phyloP scores from a whole-genome alignment of 179 eudicot genomes.

The Gypsophila paniculata region DNA sequence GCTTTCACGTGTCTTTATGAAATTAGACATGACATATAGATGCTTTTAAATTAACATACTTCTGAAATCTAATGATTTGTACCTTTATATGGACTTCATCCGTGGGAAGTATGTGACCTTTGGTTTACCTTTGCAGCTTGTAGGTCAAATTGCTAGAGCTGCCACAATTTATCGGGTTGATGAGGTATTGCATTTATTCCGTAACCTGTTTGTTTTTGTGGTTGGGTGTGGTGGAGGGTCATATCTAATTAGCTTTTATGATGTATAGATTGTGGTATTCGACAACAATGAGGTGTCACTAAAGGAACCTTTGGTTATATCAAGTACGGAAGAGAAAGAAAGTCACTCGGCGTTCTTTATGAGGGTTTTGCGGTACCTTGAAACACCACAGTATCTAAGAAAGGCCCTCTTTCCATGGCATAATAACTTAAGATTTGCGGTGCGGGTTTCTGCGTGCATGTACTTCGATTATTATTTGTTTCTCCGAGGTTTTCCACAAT shows the following conservation, averaged over 20 bases:
- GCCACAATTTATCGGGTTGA: constrained; percentile 82
- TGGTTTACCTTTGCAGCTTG: constrained; percentile 48
- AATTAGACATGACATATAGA: too few species aligned
- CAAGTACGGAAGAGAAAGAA: constrained; percentile 49
- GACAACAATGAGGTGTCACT: constrained; percentile 46
- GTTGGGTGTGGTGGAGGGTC: neutral
- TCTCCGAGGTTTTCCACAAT: neutral
- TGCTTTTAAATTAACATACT: neutral
- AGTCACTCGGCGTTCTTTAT: constrained; percentile 79
- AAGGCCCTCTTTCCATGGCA: constrained; percentile 62
- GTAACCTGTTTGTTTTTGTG: neutral
- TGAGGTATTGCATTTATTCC: constrained; percentile 48
- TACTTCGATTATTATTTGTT: neutral
- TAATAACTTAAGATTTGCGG: constrained; percentile 78
- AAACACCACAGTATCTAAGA: constrained; percentile 90
- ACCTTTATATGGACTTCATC: neutral
- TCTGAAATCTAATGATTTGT: neutral
- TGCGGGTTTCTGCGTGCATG: constrained; percentile 27
- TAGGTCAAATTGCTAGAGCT: constrained; percentile 96
- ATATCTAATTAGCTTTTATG: constrained; percentile 7
- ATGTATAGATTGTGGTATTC: constrained; percentile 68
- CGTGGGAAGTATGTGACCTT: neutral
- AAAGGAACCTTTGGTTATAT: constrained; percentile 38
- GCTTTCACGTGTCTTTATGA: neutral
- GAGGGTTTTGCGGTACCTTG: constrained; percentile 74